Percentiles rank a stretch among this genome's conserved stretches.
Conservation (phyloP, 73 alveolate species). For the Paramecium octaurelia region DNA sequence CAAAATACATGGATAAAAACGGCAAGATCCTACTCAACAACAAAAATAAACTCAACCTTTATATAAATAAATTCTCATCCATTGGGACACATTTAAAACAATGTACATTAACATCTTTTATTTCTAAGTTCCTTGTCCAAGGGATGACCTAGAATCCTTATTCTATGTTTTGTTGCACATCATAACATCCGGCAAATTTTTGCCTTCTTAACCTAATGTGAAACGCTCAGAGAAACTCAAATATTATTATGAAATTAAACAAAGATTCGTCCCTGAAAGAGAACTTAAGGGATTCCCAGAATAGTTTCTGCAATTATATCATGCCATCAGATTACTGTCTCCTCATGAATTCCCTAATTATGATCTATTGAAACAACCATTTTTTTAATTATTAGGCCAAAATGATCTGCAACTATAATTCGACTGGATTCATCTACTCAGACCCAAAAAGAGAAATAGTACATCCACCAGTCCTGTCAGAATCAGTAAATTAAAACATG, state of each 20-base stretch:
- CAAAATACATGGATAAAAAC: slow-evolving; percentile 22
- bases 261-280: slow-evolving; percentile 36
- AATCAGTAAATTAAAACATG: neutral
- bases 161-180: neutral
- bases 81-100: neutral
- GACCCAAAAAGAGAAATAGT: neutral
- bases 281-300: neutral
- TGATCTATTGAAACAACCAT: slow-evolving; percentile 19
- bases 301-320: neutral
- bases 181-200: neutral
- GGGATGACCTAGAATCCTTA: slow-evolving; percentile 37
- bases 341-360: slow-evolving; percentile 22
- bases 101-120: neutral
- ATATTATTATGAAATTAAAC: neutral
- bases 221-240: neutral
- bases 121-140: slow-evolving; percentile 3
- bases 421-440: slow-evolving; percentile 20
- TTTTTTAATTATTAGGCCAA: neutral
- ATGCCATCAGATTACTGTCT: neutral
- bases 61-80: neutral
- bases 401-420: neutral
- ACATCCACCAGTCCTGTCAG: neutral
- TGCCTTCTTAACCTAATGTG: neutral
- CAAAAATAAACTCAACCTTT: neutral
- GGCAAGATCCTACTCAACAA: neutral